Percentiles rank a stretch among this genome's conserved stretches.
Evolutionary conservation across 2,329 filamentous ascomycete genomes (phyloP).

Genomic region (Tympanopsis confertula): DNA sequence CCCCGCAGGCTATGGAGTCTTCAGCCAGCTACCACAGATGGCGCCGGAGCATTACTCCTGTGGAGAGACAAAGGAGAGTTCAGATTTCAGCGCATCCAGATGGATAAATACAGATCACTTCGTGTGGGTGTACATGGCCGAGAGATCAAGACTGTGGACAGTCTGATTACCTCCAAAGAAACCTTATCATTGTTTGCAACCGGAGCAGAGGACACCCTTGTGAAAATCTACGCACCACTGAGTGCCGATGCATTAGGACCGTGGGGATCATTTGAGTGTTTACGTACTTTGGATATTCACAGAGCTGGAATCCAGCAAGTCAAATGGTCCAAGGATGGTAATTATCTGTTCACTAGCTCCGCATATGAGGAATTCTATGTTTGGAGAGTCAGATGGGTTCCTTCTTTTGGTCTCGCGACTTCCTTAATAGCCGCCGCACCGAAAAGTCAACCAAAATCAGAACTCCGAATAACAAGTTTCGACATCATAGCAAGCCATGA

Average conservation of each 20-base stretch:
- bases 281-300: not conserved
- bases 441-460: not conserved
- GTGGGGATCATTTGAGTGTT: not conserved
- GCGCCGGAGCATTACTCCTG: not conserved
- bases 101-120: not conserved
- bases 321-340: not conserved
- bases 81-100: not conserved
- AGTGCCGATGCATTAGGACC: not conserved
- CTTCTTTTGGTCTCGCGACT: not conserved
- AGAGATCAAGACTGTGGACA: not conserved
- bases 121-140: not conserved
- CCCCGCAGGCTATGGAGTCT: not conserved
- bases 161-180: not conserved
- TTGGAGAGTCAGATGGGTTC: not conserved
- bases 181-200: not conserved
- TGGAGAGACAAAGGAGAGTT: not conserved
- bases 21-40: not conserved
- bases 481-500: not conserved
- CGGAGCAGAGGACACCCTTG: not conserved
- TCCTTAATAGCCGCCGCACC: not conserved
- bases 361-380: not conserved
- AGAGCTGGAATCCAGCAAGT: conserved; percentile 1
- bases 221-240: not conserved
- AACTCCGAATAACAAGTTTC: not conserved
- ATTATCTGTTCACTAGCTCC: not conserved